Base-by-base conservation (phyloP, 2,329 filamentous ascomycete genomes). In the Apiospora arundinis region DNA sequence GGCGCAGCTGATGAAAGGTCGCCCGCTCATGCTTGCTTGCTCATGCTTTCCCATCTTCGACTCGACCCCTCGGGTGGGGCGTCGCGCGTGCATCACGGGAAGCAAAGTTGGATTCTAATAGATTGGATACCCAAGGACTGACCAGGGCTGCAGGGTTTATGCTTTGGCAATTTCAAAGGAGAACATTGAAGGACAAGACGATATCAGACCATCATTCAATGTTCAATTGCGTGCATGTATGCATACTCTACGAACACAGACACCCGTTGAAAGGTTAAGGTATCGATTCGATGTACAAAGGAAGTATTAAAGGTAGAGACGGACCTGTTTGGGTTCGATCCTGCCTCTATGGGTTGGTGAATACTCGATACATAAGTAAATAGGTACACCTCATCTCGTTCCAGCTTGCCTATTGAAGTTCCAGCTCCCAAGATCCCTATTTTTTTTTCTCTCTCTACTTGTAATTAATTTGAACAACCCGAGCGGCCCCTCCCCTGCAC, bases 141-240 rank as follows among this genome's bases (percentile, higher is more conserved):
- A 40, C 56, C 32, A 32, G 32, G 56, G 56, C 56, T 63, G 56
- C 56, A 63, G 56, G 56, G 56, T 40, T 63, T 32, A 63, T 63
- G 56, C 56, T 40, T 40, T 63, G 56, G 37, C 21, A 63, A 37
- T 63, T 63, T 63, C 32, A 63, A 28, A 40, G 42, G 42, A 45
- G 42, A 40, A 40, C 5, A 40, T 40, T 40, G 37, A 4, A 45
- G 42, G 52, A 63, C 28, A 40, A 63, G 56, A 32, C 21, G 56
- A 63, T 63, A 63, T 63, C 56, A 40, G 56, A 37, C 52, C 52
- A 60, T 37, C 52, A 7, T 32, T 37, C 28, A 37, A 60, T 60
- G 52, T 60, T 56, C 49, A 21, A 32, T 32, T 56, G 49, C 49
- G 25, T 56, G 49, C 49, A 32, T 28, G 42, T 16, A 45, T 52